These are phyloP conservation scores for Hanseniaspora lindneri DNA, from an alignment of 805 yeast genomes.

Conservation along the genomic window DNA sequence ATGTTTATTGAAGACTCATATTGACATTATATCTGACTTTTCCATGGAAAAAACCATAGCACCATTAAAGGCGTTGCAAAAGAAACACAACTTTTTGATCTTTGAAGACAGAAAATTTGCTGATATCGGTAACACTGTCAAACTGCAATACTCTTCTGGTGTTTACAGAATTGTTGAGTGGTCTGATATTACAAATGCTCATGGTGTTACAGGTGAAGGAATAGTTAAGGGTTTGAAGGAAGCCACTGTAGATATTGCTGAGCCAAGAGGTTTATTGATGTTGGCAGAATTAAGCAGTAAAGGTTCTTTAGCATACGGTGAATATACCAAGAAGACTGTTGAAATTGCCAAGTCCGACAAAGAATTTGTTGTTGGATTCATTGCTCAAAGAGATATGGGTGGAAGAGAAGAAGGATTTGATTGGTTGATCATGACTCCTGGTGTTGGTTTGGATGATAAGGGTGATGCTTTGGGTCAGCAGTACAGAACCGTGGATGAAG, in stretches of 20 bases:
- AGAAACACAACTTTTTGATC: slow-evolving; percentile 76
- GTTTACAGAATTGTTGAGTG: slow-evolving; percentile 79
- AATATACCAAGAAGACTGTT: slow-evolving; percentile 74
- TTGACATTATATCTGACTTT: slow-evolving; percentile 86
- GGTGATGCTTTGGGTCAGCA: slow-evolving; percentile 96
- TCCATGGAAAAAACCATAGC: slow-evolving; percentile 63
- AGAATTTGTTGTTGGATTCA: slow-evolving; percentile 90
- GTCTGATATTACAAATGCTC: slow-evolving; percentile 97
- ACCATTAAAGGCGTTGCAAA: slow-evolving; percentile 61
- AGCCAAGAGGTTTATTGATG: slow-evolving; percentile 85
- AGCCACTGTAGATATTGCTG: slow-evolving; percentile 53
- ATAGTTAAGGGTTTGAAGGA: slow-evolving; percentile 78
- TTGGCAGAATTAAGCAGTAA: slow-evolving; percentile 89
- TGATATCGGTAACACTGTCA: slow-evolving; percentile 95
- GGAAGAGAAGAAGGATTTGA: slow-evolving; percentile 77
- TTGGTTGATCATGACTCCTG: slow-evolving; percentile 96
- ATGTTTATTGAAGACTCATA: slow-evolving; percentile 86
- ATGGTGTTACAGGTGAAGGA: slow-evolving; percentile 92
- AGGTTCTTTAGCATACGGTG: slow-evolving; percentile 88
- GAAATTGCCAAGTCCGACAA: slow-evolving; percentile 80
- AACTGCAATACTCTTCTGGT: slow-evolving; percentile 85
- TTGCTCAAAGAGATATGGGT: slow-evolving; percentile 84
- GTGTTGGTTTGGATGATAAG: slow-evolving; percentile 93
- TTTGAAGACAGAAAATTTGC: slow-evolving; percentile 98
- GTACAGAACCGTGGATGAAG: slow-evolving; percentile 83